Base-by-base conservation (phyloP, 306 rosid species). In the Adenanthera pavonina region DNA sequence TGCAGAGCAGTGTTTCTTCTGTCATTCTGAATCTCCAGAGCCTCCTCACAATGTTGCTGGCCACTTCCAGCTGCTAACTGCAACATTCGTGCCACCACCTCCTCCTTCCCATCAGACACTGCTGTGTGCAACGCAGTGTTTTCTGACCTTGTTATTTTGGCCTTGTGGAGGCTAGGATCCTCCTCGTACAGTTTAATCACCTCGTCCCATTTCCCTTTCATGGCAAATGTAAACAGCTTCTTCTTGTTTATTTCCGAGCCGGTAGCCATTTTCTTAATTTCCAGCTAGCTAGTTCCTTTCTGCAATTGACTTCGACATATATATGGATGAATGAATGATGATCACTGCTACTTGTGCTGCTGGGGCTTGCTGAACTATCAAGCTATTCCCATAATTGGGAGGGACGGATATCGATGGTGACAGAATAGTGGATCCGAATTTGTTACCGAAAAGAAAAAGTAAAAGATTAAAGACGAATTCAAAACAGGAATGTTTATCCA, bases 121-220 rank as follows among this genome's bases (percentile, higher is more conserved):
- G 93, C 93, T 7, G 83, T 15, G 59, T 89, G 95, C 35, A 89
- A 41, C 20, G 85, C 91, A 7, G 92, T 89, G 79, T 86, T 84
- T 0, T 86, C 89, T 8, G 79, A 25, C 35, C 56, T 68, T 8
- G 73, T 68, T n/a, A 68, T 41, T 19, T n/a, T 40, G 73, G 73
- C 35, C 47, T 17, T 6, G 15, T 61, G 88, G 5, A 83, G 88
- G 19, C 12, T 4, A 5, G 1, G 3, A 0, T 87, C 19, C 0
- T 0, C 1, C 33, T 0, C 2, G 54, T 82, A 91, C 3, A 13
- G 77, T 0, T 1, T 0, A 3, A 82, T 73, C 4, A 89, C 88
- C 48, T 72, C 34, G 1, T 10, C 6, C 94, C 94, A 88, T 4
- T 65, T 3, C 0, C 92, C 88, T 36, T 56, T 20, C 89, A 87